phyloP scores from a whole-genome alignment of 306 rosid genomes.

The Dalbergia cochinchinensis region DNA sequence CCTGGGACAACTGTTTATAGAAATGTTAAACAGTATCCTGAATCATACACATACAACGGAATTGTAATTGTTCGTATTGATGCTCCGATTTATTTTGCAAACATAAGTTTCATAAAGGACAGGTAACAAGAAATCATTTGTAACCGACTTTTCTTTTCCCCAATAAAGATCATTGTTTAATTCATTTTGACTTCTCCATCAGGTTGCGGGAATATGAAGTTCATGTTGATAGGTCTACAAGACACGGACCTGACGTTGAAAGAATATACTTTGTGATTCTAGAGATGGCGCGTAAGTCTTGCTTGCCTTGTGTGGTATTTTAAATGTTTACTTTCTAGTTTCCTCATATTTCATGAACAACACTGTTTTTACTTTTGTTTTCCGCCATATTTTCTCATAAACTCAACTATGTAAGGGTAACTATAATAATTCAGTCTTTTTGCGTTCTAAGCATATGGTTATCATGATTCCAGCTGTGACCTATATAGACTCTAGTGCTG shows the following conservation, averaged over 20 bases:
- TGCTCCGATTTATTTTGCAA: conserved; percentile 96
- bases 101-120: conserved; percentile 88
- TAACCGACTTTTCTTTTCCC: conserved; percentile 34
- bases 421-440: neutral
- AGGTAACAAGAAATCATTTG: conserved; percentile 63
- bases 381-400: no score
- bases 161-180: conserved; percentile 28
- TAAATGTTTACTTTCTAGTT: no score
- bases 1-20: conserved; percentile 97
- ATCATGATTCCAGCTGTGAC: conserved; percentile 81
- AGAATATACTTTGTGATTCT: conserved; percentile 86
- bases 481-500: conserved; percentile 93
- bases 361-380: no score
- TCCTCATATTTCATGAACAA: no score
- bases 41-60: conserved; percentile 94
- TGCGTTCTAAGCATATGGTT: conserved; percentile 33
- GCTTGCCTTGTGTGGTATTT: conserved; percentile 10
- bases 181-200: conserved; percentile 46
- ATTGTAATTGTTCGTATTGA: conserved; percentile 94
- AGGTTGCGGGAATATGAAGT: conserved; percentile 95
- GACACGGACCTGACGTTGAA: conserved; percentile 92
- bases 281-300: conserved; percentile 96
- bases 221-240: conserved; percentile 68
- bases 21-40: conserved; percentile 89
- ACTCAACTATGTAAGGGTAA: no score